Evolutionary conservation across 2,329 filamentous ascomycete genomes (phyloP).

Genomic region (Aspergillus sp.): DNA sequence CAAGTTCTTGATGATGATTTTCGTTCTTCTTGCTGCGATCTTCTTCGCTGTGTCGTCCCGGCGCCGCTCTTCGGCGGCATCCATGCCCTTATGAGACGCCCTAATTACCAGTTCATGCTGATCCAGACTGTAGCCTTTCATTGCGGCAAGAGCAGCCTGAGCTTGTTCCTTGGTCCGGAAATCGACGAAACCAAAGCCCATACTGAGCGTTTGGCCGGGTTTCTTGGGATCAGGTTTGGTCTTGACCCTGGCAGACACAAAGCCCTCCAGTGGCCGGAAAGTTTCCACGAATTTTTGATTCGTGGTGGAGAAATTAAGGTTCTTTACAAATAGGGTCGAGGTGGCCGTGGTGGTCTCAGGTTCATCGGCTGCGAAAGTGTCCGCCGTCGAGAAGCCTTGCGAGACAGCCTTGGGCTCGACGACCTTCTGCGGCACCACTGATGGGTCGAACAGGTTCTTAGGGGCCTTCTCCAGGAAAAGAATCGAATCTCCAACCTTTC

Average conservation of each 20-base stretch:
- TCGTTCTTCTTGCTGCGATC: conserved; percentile 71
- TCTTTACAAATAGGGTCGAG: conserved; percentile 87
- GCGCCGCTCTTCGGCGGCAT: conserved; percentile 83
- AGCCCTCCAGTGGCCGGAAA: conserved; percentile 81
- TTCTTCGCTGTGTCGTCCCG: conserved; percentile 83
- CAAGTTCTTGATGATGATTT: conserved; percentile 97
- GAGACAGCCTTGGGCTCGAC: conserved; percentile 32
- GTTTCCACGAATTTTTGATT: conserved; percentile 71
- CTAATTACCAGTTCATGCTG: conserved; percentile 82
- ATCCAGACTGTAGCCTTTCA: conserved; percentile 87
- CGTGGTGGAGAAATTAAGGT: conserved; percentile 88
- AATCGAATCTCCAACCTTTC: conserved; percentile 85
- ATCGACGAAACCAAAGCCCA: conserved; percentile 96
- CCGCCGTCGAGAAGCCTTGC: conserved; percentile 44
- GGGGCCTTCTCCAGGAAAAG: conserved; percentile 94
- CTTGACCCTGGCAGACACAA: conserved; percentile 85
- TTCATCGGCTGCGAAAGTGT: conserved; percentile 44
- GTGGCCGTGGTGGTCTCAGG: conserved; percentile 53
- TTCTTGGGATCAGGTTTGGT: conserved; percentile 92
- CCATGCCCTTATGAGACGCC: conserved; percentile 79
- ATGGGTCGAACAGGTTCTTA: conserved; percentile 67
- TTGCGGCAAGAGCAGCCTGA: conserved; percentile 73
- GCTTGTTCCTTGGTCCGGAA: conserved; percentile 78
- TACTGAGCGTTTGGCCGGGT: conserved; percentile 82
- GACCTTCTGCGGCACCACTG: conserved; percentile 32